Conservation (phyloP, 2,329 filamentous ascomycete species). For the Daldinia eschscholtzii region DNA sequence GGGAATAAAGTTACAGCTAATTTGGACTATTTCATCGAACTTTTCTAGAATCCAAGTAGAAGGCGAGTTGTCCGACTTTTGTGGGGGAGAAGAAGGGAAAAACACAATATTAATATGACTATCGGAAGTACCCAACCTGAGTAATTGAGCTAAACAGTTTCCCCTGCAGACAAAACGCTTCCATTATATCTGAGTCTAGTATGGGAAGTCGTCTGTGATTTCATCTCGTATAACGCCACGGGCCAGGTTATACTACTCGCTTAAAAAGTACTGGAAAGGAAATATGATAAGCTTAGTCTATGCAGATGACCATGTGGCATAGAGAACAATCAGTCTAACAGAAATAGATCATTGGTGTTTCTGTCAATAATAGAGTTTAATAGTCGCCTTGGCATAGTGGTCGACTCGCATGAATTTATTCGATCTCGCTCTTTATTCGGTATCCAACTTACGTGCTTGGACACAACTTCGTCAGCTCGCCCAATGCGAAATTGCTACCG, state of each 20-base stretch:
- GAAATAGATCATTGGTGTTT: background rate
- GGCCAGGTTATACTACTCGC: background rate
- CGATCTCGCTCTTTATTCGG: background rate
- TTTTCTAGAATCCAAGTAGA: background rate
- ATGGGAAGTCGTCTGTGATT: background rate
- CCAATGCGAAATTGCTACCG: background rate
- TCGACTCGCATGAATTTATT: too few species aligned
- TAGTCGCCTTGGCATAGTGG: background rate
- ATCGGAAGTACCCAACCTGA: background rate
- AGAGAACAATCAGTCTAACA: background rate
- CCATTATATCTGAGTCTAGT: background rate
- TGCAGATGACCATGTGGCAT: background rate
- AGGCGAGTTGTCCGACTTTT: background rate
- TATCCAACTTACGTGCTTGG: background rate
- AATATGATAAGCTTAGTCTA: background rate
- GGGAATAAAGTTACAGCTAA: slow-evolving; percentile 9
- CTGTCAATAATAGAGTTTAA: slow-evolving; percentile 1
- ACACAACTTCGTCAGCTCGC: background rate
- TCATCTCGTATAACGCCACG: background rate
- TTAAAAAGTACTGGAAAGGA: background rate
- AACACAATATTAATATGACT: background rate
- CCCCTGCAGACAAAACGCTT: background rate
- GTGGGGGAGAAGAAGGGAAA: too few species aligned
- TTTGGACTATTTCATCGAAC: background rate
- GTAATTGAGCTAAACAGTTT: background rate